Percentiles rank a stretch among this genome's conserved stretches.
These are phyloP conservation scores for Aphanoascus verrucosus DNA, from an alignment of 2,329 filamentous ascomycete species.

Conservation along the genomic window DNA sequence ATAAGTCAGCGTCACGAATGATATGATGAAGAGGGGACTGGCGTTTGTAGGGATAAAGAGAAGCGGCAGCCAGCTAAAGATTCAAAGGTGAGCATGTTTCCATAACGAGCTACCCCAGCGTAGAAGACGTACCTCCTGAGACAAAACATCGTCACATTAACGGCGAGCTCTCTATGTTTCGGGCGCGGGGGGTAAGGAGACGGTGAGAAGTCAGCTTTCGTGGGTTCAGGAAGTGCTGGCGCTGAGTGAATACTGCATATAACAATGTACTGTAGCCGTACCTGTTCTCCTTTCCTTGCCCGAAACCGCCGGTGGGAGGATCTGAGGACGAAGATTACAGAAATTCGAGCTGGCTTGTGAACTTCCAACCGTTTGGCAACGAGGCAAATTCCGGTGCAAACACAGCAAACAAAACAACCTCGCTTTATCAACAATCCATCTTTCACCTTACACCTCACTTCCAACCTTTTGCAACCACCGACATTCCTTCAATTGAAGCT, in stretches of 20 bases:
- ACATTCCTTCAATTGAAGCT: background rate
- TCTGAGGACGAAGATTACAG: background rate
- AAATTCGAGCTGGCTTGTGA: background rate
- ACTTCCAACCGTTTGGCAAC: background rate
- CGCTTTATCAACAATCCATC: constrained; percentile 6
- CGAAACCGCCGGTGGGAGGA: background rate
- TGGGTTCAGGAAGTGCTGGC: background rate
- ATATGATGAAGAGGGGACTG: constrained; percentile 72
- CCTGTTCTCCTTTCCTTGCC: no score
- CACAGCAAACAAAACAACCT: constrained; percentile 12
- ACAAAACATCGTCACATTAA: constrained; percentile 45
- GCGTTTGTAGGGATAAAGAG: constrained; percentile 83
- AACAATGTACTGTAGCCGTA: background rate
- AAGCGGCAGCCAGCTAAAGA: constrained; percentile 64
- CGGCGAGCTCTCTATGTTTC: background rate
- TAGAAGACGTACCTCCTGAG: constrained; percentile 46
- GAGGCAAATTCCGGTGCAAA: constrained; percentile 7
- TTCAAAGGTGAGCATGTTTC: constrained; percentile 10
- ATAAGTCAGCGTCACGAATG: constrained; percentile 88
- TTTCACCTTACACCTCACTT: constrained; percentile 3
- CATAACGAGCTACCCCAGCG: background rate
- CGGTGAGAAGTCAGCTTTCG: background rate
- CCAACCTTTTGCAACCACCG: background rate
- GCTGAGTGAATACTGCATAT: background rate
- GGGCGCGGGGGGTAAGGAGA: background rate